These are phyloP conservation scores for Candida hispaniensis DNA, from an alignment of 805 yeast species.

Conservation along the genomic window DNA sequence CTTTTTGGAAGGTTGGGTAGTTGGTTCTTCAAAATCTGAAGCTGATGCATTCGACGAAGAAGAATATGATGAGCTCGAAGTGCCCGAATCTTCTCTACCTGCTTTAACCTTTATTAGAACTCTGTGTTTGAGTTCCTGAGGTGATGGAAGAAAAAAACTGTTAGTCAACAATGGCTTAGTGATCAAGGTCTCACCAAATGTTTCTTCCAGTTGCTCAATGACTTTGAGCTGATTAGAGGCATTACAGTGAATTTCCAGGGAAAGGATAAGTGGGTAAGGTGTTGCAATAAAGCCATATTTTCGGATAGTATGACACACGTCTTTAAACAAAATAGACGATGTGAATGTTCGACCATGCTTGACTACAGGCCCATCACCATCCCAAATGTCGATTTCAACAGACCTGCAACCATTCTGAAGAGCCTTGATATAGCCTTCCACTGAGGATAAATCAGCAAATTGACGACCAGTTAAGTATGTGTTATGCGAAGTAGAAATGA, in stretches of 20 bases:
- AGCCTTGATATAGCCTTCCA: conserved; percentile 79
- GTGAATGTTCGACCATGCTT: conserved; percentile 86
- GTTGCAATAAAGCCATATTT: conserved; percentile 85
- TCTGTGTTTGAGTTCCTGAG: conserved; percentile 56
- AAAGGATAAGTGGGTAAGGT: conserved; percentile 73
- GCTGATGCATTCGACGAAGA: conserved; percentile 9
- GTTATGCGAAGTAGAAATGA: conserved; percentile 87
- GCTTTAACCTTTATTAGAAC: conserved; percentile 73
- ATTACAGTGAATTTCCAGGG: conserved; percentile 77
- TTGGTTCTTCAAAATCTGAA: conserved; percentile 19
- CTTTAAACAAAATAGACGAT: conserved; percentile 52
- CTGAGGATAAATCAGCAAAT: conserved; percentile 73
- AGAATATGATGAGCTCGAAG: conserved; percentile 1
- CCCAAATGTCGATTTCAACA: conserved; percentile 95
- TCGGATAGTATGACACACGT: conserved; percentile 61
- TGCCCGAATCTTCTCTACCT: conserved; percentile 24
- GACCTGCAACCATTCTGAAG: conserved; percentile 89
- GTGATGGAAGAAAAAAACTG: conserved; percentile 49
- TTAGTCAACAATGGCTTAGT: conserved; percentile 31
- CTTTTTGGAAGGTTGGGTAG: conserved; percentile 10
- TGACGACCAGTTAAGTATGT: conserved; percentile 86
- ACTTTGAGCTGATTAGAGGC: conserved; percentile 54
- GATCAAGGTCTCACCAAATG: conserved; percentile 50
- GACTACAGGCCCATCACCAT: conserved; percentile 74
- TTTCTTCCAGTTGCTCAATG: conserved; percentile 40